Evolutionary conservation across 2,329 filamentous ascomycete species (phyloP), one percentile per base, ranked within the genome.

Genomic region (Diaporthe ilicicola): DNA sequence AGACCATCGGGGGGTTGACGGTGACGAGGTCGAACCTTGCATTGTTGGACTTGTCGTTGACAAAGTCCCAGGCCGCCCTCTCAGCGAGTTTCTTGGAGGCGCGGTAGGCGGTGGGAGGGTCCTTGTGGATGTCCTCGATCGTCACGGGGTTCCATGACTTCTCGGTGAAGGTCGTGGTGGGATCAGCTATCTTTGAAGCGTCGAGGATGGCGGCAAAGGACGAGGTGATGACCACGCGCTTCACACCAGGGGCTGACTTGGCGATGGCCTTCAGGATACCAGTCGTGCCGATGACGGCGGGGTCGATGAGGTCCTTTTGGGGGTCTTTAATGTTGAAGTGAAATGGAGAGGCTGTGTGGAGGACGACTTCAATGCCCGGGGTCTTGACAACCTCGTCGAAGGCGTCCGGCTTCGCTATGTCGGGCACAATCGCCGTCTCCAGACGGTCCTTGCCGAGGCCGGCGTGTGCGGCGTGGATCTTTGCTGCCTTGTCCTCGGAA

Each of bases 181-280:
- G 78, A 76, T 87, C 81, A 3, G 66, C 62, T 12, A 84, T 70
- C 55, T 78, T 77, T 19, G 76, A 74, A 48, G 81, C 80, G 72
- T 84, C 77, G 19, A 88, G 55, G 74, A 89, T 84, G 72, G 87
- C 82, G 24, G 87, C 87, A 77, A 89, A 89, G 42, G 87, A 88
- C 46, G 85, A 87, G 19, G 87, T 89, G 56, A 91, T 79, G 69
- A 92, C 90, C 17, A 97, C 92, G 72, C 91, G 88, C 82, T 91
- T 93, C 66, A 97, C 92, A 7, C 74, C 74, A 0, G 87, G 87
- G 0, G 87, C 77, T 78, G 88, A 74, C 72, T 84, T 83, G 76
- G 91, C 90, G 73, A 95, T 86, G 22, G 93, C 90, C 74, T 91
- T 87, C 44, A 93, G 90, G 69, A 96, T 89, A 42, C 91, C 92